Evolutionary conservation across 1,284 basidiomycete genomes (phyloP).

Genomic region (Phaffia rhodozyma): DNA sequence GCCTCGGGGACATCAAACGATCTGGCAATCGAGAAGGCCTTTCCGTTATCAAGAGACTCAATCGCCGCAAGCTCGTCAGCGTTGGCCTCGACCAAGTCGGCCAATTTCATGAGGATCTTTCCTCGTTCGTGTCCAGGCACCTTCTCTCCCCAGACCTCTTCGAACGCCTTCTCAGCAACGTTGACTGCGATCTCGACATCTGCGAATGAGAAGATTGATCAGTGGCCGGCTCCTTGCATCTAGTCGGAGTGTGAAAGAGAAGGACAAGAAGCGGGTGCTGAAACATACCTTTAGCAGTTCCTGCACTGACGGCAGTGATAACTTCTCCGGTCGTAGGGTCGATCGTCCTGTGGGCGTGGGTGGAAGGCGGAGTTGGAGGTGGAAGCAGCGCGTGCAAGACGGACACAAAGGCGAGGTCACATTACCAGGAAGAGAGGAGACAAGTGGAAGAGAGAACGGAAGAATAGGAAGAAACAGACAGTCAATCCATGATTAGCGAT

Average conservation of each 20-base stretch:
- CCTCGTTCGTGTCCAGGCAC: constrained; percentile 51
- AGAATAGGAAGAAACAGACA: neutral
- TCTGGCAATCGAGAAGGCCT: constrained; percentile 59
- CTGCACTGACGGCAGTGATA: constrained; percentile 56
- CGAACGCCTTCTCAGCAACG: constrained; percentile 41
- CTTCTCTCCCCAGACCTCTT: constrained; percentile 23
- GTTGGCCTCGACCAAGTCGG: constrained; percentile 58
- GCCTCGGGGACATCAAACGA: constrained; percentile 55
- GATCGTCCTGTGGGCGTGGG: constrained; percentile 44
- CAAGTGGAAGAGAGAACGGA: neutral
- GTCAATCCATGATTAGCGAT: neutral
- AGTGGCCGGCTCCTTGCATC: neutral
- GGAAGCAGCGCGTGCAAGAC: too few relatives aligned
- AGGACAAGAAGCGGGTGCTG: neutral
- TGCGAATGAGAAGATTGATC: constrained; percentile 2
- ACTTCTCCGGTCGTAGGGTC: constrained; percentile 69
- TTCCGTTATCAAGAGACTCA: constrained; percentile 63
- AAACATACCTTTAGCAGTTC: constrained; percentile 37
- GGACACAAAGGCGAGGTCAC: too few relatives aligned
- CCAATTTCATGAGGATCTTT: constrained; percentile 52
- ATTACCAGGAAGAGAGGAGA: neutral
- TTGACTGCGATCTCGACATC: constrained; percentile 67
- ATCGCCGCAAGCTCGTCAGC: constrained; percentile 60
- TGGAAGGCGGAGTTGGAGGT: neutral
- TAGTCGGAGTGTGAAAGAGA: neutral